These are phyloP conservation scores for Bertia moriformis DNA, from an alignment of 2,329 filamentous ascomycete species.

Conservation along the genomic window DNA sequence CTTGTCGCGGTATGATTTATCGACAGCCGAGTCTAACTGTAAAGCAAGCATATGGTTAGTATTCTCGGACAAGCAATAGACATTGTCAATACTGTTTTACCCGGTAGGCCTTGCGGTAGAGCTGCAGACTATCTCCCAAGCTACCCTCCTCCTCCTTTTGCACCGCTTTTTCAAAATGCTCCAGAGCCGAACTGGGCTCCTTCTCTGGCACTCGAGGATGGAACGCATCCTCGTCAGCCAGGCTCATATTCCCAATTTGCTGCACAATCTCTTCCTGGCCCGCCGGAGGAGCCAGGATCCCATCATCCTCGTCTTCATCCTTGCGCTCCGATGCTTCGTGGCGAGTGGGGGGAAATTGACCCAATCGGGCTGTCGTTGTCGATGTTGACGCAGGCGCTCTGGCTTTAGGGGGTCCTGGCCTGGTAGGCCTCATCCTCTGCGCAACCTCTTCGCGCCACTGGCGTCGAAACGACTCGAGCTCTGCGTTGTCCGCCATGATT, in stretches of 20 bases:
- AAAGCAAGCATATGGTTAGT: constrained; percentile 2
- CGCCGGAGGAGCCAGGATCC: too few species aligned
- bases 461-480: constrained; percentile 73
- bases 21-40: constrained; percentile 71
- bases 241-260: constrained; percentile 18
- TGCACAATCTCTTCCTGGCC: constrained; percentile 15
- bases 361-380: constrained; percentile 8
- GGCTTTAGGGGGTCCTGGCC: too few species aligned
- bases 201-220: constrained; percentile 7
- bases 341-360: constrained; percentile 19
- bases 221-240: constrained; percentile 9
- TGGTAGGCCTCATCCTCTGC: constrained; percentile 4
- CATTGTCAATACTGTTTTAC: constrained; percentile 28
- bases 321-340: constrained; percentile 20
- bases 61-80: neutral
- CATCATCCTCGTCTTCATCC: constrained; percentile 17
- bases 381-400: too few species aligned
- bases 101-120: constrained; percentile 82
- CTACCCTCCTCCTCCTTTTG: constrained; percentile 75
- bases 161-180: constrained; percentile 85
- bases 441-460: constrained; percentile 73
- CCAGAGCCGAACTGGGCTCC: constrained; percentile 63
- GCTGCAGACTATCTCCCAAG: constrained; percentile 71
- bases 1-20: constrained; percentile 78
- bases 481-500: constrained; percentile 28